Conservation (phyloP, 23 red algal genomes). For the Pyropia haitanensis region DNA sequence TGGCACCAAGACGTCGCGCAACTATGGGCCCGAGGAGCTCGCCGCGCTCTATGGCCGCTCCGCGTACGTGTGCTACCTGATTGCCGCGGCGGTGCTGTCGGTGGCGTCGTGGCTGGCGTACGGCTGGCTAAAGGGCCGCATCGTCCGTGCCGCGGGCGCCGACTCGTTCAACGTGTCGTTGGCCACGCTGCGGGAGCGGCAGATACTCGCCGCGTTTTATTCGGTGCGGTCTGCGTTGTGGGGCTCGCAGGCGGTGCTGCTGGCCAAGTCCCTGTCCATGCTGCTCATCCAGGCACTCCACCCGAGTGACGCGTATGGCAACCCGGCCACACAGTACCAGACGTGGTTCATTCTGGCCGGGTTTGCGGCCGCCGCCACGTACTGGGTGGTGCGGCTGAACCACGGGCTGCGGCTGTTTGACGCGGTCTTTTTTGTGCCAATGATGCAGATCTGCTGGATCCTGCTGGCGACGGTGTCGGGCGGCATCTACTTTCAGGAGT, state of each 20-base stretch:
- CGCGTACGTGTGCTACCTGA: constrained; percentile 76
- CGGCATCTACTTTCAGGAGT: constrained; percentile 87
- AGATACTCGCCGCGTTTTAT: constrained; percentile 71
- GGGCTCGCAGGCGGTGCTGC: constrained; percentile 67
- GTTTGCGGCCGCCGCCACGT: constrained; percentile 69
- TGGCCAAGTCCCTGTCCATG: constrained; percentile 83
- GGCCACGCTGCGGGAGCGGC: constrained; percentile 47
- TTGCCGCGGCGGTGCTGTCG: constrained; percentile 51
- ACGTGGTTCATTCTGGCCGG: constrained; percentile 76
- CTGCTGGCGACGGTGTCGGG: constrained; percentile 67
- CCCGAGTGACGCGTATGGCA: constrained; percentile 57
- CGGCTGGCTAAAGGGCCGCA: constrained; percentile 47
- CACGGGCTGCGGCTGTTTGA: constrained; percentile 74
- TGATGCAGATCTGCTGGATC: constrained; percentile 95
- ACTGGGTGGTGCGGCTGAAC: constrained; percentile 78
- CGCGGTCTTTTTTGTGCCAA: constrained; percentile 69
- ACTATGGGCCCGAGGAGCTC: constrained; percentile 76
- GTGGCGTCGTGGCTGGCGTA: constrained; percentile 47
- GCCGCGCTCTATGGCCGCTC: constrained; percentile 65
- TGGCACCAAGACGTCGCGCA: constrained; percentile 59
- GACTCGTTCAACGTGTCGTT: constrained; percentile 67
- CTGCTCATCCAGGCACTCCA: constrained; percentile 65
- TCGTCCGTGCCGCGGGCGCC: constrained; percentile 52
- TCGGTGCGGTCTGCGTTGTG: constrained; percentile 62
- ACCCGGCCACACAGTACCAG: constrained; percentile 47